Evolutionary conservation across 768 basidiomycete genomes (phyloP).

Genomic region (Hericium coralloides): DNA sequence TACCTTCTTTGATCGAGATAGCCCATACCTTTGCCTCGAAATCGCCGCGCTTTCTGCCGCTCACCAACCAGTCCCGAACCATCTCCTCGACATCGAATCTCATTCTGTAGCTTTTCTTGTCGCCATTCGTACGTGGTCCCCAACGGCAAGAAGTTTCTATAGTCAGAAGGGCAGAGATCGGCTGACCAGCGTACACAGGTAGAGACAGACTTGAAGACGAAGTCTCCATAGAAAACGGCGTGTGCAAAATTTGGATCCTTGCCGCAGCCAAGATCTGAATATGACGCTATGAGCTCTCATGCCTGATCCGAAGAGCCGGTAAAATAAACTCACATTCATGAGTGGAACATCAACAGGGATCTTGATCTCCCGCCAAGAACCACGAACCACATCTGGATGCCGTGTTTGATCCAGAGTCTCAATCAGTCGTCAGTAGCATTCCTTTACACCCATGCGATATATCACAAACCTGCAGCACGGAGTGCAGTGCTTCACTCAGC

Average conservation of each 20-base stretch:
- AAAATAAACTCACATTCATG: constrained; percentile 51
- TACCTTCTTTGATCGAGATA: background rate
- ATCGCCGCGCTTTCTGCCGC: constrained; percentile 81
- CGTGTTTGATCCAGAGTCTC: constrained; percentile 33
- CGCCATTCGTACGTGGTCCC: constrained; percentile 40
- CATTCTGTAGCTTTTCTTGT: constrained; percentile 39
- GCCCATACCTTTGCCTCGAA: constrained; percentile 55
- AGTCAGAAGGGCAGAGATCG: constrained; percentile 57
- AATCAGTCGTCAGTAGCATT: background rate
- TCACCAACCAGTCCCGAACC: constrained; percentile 81
- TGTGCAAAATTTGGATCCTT: constrained; percentile 37
- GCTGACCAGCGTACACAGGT: constrained; percentile 78
- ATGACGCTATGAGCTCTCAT: background rate
- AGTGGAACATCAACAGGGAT: constrained; percentile 82
- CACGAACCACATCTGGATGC: constrained; percentile 25
- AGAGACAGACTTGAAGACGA: constrained; percentile 4
- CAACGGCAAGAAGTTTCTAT: constrained; percentile 75
- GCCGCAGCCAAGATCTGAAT: constrained; percentile 59
- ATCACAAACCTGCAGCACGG: constrained; percentile 26
- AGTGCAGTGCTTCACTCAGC: constrained; percentile 17
- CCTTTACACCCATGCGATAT: constrained; percentile 10
- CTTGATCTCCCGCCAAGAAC: constrained; percentile 61
- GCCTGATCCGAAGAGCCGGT: background rate
- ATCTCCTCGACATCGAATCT: constrained; percentile 79
- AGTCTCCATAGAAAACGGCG: constrained; percentile 30